Base-by-base conservation (phyloP, 2,329 filamentous ascomycete genomes). In the Cercospora zeina region DNA sequence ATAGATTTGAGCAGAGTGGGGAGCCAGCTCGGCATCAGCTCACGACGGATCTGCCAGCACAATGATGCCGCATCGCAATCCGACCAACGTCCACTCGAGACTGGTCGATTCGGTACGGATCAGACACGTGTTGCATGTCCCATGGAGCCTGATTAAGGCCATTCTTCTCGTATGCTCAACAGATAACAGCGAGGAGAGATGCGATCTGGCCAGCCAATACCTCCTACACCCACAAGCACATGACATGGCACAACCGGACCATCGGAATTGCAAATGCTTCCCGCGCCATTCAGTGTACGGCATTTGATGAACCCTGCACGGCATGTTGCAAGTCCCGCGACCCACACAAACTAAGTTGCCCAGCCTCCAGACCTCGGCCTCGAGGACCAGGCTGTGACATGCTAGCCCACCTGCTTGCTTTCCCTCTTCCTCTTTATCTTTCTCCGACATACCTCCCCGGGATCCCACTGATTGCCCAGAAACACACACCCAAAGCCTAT, bases 301-400 rank as follows among this genome's bases (percentile, higher is more conserved):
- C 49, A 9, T 53, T n/a, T 16, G 49, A 27, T 8, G 19, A 51
- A 34, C 49, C 49, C 33, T 31, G 49, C 49, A 53, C 31, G 49
- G 27, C 14, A 34, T 16, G 9, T 33, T 34, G n/a, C 39, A 45
- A 16, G 14, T 45, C 6, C 11, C 39, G 39, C 39, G 56, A 59
- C 24, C 56, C 47, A 53, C 56, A 37, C 45, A 14, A 47, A 36
- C 7, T 14, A 33, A 24, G 33, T 39, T 24, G 19, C 37, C 47
- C 30, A 39, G 9, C 13, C 6, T 56, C 54, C 14, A 65, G 56
- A 60, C 60, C 62, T 62, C 55, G 55, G 37, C 19, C 30, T 55
- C 39, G 8, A 21, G 19, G 14, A 13, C 11, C 33, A 24, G 42
- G 19, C 42, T 19, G 30, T 37, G 33, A 36, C 51, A 16, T 53